phyloP scores from a whole-genome alignment of 129 eudicot genomes.

The Gnaphalium uliginosum region DNA sequence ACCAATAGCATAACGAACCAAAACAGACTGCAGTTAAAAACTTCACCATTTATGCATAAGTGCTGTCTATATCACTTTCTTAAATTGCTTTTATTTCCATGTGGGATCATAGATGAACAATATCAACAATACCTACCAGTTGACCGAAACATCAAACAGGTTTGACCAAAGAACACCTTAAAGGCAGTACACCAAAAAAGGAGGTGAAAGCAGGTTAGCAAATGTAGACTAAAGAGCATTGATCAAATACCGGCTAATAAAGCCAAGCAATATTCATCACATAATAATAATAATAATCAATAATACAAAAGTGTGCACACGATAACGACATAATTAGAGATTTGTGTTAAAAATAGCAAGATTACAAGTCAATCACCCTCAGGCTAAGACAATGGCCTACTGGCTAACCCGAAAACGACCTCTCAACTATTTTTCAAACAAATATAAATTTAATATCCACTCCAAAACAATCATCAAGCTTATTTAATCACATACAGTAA shows the following conservation, averaged over 20 bases:
- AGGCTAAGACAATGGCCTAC: slow-evolving; percentile 38
- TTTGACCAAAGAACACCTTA: slow-evolving; percentile 26
- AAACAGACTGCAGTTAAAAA: slow-evolving; percentile 2
- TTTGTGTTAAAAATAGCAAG: slow-evolving; percentile 21
- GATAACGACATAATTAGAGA: slow-evolving; percentile 35
- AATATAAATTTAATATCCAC: slow-evolving; percentile 29
- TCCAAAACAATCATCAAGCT: slow-evolving; percentile 6
- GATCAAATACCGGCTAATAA: slow-evolving; percentile 24
- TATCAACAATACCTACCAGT: slow-evolving; percentile 26
- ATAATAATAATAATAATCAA: slow-evolving; percentile 25
- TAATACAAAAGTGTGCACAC: slow-evolving; percentile 19
- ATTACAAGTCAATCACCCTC: slow-evolving; percentile 31
- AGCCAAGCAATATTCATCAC: slow-evolving; percentile 34
- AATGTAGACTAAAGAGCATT: slow-evolving; percentile 24
- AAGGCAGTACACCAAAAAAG: not conserved
- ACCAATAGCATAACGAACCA: not conserved
- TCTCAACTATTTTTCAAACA: slow-evolving; percentile 44
- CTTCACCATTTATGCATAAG: not conserved
- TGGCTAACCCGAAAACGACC: slow-evolving; percentile 56
- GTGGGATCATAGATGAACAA: slow-evolving; percentile 24
- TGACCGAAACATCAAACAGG: slow-evolving; percentile 25
- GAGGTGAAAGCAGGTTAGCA: slow-evolving; percentile 35
- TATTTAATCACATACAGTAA: slow-evolving; percentile 11
- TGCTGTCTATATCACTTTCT: slow-evolving; percentile 12
- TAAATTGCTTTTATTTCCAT: slow-evolving; percentile 9